These are phyloP conservation scores for Dissophora ornata DNA, from an alignment of 192 early-diverging fungal species.

Conservation along the genomic window DNA sequence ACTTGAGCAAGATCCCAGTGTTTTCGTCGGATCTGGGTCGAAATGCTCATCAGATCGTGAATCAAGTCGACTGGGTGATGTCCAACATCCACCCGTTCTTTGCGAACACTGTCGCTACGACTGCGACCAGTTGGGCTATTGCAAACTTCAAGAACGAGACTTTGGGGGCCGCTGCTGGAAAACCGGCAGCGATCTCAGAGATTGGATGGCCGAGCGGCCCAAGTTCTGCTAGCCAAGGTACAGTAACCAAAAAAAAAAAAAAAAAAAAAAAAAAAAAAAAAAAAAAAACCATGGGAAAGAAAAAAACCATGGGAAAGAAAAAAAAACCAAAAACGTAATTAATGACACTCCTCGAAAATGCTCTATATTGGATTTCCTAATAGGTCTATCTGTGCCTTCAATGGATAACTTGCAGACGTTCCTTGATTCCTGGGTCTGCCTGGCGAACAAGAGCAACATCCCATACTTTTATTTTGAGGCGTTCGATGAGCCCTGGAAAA, in stretches of 20 bases:
- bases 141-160: constrained; percentile 62
- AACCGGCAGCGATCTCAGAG: constrained; percentile 71
- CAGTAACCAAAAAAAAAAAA: not conserved
- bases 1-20: constrained; percentile 33
- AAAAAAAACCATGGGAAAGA: not conserved
- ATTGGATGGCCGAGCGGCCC: constrained; percentile 74
- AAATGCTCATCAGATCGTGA: constrained; percentile 56
- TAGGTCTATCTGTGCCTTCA: constrained; percentile 63
- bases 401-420: constrained; percentile 71
- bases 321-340: too few relatives aligned
- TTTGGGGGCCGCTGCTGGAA: constrained; percentile 53
- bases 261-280: not conserved
- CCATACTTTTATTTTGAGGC: constrained; percentile 76
- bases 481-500: constrained; percentile 79
- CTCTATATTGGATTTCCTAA: constrained; percentile 12
- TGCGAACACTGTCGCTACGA: constrained; percentile 60
- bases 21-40: constrained; percentile 56
- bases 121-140: constrained; percentile 65
- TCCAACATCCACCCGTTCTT: constrained; percentile 79
- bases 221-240: constrained; percentile 25
- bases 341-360: too few relatives aligned
- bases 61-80: constrained; percentile 67
- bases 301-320: too few relatives aligned
- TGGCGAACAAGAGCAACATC: constrained; percentile 62
- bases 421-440: constrained; percentile 68